These are phyloP conservation scores for Penicillium lagena DNA, from an alignment of 495 filamentous ascomycete genomes.

Conservation along the genomic window DNA sequence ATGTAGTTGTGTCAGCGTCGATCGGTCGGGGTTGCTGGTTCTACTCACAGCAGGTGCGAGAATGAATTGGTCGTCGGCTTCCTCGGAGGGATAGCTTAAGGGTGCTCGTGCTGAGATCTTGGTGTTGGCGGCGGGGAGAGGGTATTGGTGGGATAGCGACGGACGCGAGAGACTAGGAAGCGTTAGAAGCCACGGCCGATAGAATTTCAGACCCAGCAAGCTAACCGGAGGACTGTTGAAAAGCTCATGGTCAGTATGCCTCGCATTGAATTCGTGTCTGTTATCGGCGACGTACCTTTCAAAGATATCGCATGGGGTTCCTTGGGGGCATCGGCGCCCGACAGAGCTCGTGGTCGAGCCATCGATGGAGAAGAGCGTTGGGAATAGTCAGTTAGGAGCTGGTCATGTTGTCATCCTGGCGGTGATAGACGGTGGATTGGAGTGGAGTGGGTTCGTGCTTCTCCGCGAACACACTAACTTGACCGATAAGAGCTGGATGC, in stretches of 20 bases:
- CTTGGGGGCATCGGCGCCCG: conserved; percentile 54
- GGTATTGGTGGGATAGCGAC: conserved; percentile 49
- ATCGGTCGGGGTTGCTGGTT: background rate
- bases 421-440: too few relatives aligned
- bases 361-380: conserved; percentile 11
- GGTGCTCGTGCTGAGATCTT: conserved; percentile 46
- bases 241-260: background rate
- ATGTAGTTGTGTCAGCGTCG: background rate
- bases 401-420: background rate
- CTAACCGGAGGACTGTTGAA: conserved; percentile 39
- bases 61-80: conserved; percentile 46
- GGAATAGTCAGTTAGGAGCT: background rate
- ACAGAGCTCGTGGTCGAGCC: conserved; percentile 40
- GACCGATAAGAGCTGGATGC: background rate
- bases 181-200: conserved; percentile 3
- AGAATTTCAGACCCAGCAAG: background rate
- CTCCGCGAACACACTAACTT: too few relatives aligned
- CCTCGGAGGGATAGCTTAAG: conserved; percentile 45
- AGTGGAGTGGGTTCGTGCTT: too few relatives aligned
- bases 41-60: conserved; percentile 51
- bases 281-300: conserved; percentile 52
- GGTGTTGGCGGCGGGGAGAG: conserved; percentile 45
- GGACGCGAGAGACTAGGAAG: conserved; percentile 46
- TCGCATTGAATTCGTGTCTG: background rate
- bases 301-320: conserved; percentile 81